Percentiles rank a stretch among this genome's conserved stretches.
These are phyloP conservation scores for Fusarium tupiense DNA, from an alignment of 2,329 filamentous ascomycete genomes.

Conservation along the genomic window DNA sequence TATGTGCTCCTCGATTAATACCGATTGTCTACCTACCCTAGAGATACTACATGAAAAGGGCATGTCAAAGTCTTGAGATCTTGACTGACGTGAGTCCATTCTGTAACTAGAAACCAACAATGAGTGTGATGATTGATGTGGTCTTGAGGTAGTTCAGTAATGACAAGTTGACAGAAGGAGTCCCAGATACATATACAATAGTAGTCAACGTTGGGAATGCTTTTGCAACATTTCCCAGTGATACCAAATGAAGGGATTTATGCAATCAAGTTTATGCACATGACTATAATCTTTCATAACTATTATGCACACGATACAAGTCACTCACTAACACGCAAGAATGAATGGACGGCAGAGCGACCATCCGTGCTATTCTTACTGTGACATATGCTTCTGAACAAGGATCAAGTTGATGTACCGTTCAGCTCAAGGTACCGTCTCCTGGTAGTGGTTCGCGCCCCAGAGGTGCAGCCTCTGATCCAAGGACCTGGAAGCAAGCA, in stretches of 20 bases:
- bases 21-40: background rate
- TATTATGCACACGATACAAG: background rate
- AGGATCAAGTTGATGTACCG: background rate
- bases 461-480: background rate
- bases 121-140: background rate
- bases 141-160: background rate
- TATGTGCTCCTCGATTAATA: background rate
- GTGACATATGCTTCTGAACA: background rate
- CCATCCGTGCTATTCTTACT: background rate
- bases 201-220: too few relatives aligned
- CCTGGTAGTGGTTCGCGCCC: background rate
- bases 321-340: background rate
- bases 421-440: background rate
- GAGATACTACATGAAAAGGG: too few relatives aligned
- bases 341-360: background rate
- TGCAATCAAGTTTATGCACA: background rate
- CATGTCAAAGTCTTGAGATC: background rate
- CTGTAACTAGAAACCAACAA: background rate
- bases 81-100: background rate
- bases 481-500: background rate
- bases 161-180: background rate
- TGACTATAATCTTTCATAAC: background rate
- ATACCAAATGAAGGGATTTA: background rate
- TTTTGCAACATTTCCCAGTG: background rate
- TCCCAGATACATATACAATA: too few relatives aligned